Percentiles rank a stretch among this genome's conserved stretches.
Conservation (phyloP, 1,284 basidiomycete genomes). For the Cryptococcus floricola region DNA sequence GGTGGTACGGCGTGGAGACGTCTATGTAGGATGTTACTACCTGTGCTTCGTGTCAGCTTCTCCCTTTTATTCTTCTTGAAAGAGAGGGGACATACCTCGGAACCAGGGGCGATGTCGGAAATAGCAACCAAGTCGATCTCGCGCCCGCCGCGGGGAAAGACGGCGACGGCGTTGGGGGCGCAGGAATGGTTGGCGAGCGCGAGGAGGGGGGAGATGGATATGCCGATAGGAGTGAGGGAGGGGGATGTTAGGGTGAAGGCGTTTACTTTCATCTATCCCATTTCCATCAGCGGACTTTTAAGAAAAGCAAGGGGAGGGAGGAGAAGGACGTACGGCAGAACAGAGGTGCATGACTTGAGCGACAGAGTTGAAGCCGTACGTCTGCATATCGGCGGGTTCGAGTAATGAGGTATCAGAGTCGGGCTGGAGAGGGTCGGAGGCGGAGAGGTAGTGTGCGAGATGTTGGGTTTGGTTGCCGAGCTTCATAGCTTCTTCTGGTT, state of each 20-base stretch:
- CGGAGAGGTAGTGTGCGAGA: constrained; percentile 39
- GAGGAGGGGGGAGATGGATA: constrained; percentile 68
- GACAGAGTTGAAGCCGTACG: constrained; percentile 35
- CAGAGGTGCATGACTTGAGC: constrained; percentile 38
- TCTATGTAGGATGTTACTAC: constrained; percentile 78
- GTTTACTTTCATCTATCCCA: constrained; percentile 72
- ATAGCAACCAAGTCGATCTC: constrained; percentile 69
- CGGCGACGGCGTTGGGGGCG: constrained; percentile 80
- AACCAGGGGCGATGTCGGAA: constrained; percentile 58
- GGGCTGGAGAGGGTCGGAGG: constrained; percentile 8
- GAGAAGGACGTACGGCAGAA: constrained; percentile 32
- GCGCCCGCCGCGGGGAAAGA: constrained; percentile 63
- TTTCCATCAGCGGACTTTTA: neutral
- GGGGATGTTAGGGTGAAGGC: constrained; percentile 78
- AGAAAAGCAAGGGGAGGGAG: neutral
- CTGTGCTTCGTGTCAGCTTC: constrained; percentile 36
- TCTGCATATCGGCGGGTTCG: constrained; percentile 33
- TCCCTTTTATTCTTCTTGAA: neutral
- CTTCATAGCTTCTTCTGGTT: constrained; percentile 24
- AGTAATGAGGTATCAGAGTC: constrained; percentile 11
- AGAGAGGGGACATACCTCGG: constrained; percentile 60
- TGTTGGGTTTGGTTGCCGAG: constrained; percentile 37
- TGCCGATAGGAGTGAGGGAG: constrained; percentile 71
- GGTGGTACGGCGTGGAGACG: constrained; percentile 61
- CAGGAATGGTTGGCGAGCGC: constrained; percentile 91